Evolutionary conservation across 345 rosid genomes (phyloP).

Genomic region (Excoecaria cochinchinensis): DNA sequence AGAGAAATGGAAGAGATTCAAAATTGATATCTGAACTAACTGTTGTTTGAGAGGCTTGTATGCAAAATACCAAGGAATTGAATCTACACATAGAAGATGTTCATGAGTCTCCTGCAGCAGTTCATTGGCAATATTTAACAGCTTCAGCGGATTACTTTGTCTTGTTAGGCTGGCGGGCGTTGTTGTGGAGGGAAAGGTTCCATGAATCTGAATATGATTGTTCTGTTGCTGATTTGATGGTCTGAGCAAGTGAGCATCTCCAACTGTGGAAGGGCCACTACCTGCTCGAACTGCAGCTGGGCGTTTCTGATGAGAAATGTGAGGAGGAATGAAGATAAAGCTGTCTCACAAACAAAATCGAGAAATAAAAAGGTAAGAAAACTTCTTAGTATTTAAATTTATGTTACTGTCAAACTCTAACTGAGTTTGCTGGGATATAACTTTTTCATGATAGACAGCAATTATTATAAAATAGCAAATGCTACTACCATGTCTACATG

Average conservation of each 20-base stretch:
- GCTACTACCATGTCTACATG: background rate
- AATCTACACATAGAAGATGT: background rate
- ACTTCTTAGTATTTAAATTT: background rate
- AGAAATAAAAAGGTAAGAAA: background rate
- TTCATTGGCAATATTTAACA: background rate
- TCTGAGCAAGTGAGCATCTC: background rate
- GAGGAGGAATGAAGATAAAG: background rate
- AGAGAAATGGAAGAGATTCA: background rate
- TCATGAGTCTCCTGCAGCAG: background rate
- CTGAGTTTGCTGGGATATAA: background rate
- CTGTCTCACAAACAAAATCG: constrained; percentile 1
- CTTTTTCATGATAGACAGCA: background rate
- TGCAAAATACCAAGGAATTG: background rate
- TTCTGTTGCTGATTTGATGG: constrained; percentile 9
- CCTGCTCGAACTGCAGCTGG: background rate
- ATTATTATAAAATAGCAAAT: background rate
- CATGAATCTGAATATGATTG: background rate
- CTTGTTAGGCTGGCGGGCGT: background rate
- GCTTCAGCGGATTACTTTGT: background rate
- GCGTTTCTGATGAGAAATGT: background rate
- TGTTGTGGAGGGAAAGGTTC: background rate
- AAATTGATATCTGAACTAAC: background rate
- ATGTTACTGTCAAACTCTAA: background rate
- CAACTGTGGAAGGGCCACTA: background rate
- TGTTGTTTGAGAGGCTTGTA: background rate